Evolutionary conservation across 169 alveolate genomes (phyloP), one percentile per base, ranked within the genome.

Genomic region (Babesia sp.): DNA sequence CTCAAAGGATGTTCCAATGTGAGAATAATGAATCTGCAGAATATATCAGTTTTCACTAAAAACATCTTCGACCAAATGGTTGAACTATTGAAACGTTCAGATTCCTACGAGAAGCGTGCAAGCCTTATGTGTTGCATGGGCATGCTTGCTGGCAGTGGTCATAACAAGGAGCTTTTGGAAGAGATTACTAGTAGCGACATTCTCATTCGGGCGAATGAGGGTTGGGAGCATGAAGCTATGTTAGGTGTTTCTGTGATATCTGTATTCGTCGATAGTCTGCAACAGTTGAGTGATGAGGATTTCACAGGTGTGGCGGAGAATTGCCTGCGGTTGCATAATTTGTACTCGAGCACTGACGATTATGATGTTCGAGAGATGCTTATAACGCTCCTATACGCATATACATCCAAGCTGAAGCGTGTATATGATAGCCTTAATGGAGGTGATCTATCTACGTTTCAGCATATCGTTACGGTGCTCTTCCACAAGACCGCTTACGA

Each of bases 401-500:
- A 66, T 36, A 22, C 56, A 22, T 33, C 33, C 16, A 48, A 57
- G 28, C 20, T 63, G 36, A 42, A 57, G 29, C 14, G 41, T 18
- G 67, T 37, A 2, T 44, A 37, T 29, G 64, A 22, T 37, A 34
- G 18, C 33, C 16, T 76, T 29, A 61, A 67, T 66, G 74, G 44
- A 9, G 53, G 33, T 18, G 59, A 68, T 14, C 34, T 37, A 34
- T 37, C 48, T 39, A 41, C 39, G 34, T 44, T 58, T 33, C 73
- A 76, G 29, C 37, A 67, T 36, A 44, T 67, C 55, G 60, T 57
- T 1, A 48, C 53, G 9, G 59, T 64, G 22, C 33, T 69, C 5
- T 58, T 76, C 42, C 55, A 54, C 80, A 76, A 66, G 64, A 73
- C 86, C 12, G 48, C 78, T 14, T 53, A 76, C 53, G 53, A 54